Percentiles rank a stretch among this genome's conserved stretches.
phyloP scores from a whole-genome alignment of 2,329 filamentous ascomycete species.

The Monosporascus sp. region DNA sequence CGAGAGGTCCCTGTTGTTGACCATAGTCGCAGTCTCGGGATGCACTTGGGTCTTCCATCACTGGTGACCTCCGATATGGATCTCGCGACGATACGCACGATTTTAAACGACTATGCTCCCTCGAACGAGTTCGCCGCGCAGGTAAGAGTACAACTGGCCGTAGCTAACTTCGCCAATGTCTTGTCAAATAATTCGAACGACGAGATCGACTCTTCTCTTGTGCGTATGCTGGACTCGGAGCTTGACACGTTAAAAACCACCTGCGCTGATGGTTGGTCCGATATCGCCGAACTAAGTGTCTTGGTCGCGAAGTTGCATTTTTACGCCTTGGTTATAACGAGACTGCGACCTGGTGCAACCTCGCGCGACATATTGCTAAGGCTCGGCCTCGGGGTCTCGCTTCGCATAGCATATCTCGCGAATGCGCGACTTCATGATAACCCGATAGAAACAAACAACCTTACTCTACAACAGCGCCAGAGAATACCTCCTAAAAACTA shows the following conservation, averaged over 20 bases:
- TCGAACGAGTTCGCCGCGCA: conserved; percentile 20
- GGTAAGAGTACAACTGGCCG: conserved; percentile 20
- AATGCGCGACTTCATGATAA: conserved; percentile 14
- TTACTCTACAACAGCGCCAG: conserved; percentile 11
- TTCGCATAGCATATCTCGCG: conserved; percentile 23
- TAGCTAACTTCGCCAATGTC: conserved; percentile 22
- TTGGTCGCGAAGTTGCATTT: conserved; percentile 24
- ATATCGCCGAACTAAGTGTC: conserved; percentile 17
- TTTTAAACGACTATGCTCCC: conserved; percentile 16
- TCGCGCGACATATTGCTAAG: conserved; percentile 23
- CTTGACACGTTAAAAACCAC: conserved; percentile 18
- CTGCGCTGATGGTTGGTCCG: conserved; percentile 20
- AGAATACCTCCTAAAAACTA: conserved; percentile 21
- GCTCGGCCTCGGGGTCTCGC: conserved; percentile 19
- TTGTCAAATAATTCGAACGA: conserved; percentile 21
- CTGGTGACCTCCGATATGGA: conserved; percentile 23
- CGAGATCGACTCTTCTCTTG: conserved; percentile 21
- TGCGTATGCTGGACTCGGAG: conserved; percentile 25
- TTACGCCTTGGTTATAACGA: conserved; percentile 22
- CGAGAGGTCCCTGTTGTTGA: neutral
- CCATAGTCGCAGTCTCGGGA: conserved; percentile 17
- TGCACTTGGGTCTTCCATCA: conserved; percentile 24
- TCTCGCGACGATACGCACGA: conserved; percentile 17
- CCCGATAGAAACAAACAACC: conserved; percentile 3
- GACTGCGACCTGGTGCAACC: conserved; percentile 10